Conservation (phyloP, 257 asterid genomes). For the Solanum chiquidenum region DNA sequence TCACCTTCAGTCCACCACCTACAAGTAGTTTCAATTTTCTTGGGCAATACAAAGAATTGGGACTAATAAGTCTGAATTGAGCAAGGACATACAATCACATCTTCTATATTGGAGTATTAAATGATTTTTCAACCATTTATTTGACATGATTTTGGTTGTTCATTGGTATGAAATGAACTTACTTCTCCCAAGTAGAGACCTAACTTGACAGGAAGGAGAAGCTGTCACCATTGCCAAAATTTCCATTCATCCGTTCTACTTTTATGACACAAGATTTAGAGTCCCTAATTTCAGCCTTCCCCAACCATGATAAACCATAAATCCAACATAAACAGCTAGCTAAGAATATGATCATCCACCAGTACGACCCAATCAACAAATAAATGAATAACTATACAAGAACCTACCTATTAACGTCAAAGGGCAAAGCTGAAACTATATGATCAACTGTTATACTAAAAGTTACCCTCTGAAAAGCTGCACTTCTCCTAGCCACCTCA, state of each 20-base stretch:
- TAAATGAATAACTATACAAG: conserved; percentile 1
- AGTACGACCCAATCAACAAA: background rate
- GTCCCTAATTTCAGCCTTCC: background rate
- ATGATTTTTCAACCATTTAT: background rate
- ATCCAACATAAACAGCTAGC: background rate
- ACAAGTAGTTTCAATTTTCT: background rate
- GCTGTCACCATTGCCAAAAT: background rate
- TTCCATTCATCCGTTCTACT: background rate
- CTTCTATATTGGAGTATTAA: background rate
- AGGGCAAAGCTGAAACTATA: background rate
- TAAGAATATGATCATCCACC: background rate
- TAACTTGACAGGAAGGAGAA: background rate
- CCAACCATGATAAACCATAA: background rate
- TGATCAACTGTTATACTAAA: background rate
- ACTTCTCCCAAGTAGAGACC: background rate
- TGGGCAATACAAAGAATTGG: background rate
- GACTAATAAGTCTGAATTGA: background rate
- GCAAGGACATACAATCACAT: background rate
- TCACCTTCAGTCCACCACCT: background rate
- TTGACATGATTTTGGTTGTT: background rate
- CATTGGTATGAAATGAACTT: background rate
- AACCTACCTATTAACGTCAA: background rate
- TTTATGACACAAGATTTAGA: background rate
- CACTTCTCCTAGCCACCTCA: background rate
- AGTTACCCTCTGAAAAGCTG: background rate